These are phyloP conservation scores for Ophiostoma sp. DNA, from an alignment of 2,329 filamentous ascomycete genomes.

Conservation along the genomic window DNA sequence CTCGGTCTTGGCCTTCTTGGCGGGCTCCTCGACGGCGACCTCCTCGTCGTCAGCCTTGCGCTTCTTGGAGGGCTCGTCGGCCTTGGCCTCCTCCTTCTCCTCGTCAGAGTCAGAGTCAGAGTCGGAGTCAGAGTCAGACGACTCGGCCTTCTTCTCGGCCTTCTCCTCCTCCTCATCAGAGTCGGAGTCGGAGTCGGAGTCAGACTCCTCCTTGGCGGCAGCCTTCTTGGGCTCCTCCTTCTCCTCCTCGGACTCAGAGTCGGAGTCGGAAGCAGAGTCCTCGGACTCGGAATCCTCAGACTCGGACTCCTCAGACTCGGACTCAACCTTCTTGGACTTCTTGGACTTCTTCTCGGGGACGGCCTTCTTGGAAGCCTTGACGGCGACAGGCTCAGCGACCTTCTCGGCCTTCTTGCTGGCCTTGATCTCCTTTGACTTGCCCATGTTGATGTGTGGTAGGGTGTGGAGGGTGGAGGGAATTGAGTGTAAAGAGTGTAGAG, in stretches of 20 bases:
- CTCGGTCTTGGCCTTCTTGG: slow-evolving; percentile 50
- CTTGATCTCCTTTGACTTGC: slow-evolving; percentile 59
- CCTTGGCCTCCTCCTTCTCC: slow-evolving; percentile 37
- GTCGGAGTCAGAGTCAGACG: slow-evolving; percentile 32
- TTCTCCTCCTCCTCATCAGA: slow-evolving; percentile 32
- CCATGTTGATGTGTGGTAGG: slow-evolving; percentile 47
- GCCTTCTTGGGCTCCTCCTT: slow-evolving; percentile 37
- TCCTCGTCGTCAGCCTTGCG: slow-evolving; percentile 55
- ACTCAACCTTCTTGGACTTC: slow-evolving; percentile 40
- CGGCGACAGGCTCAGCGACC: slow-evolving; percentile 15
- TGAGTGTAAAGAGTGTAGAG: slow-evolving; percentile 20
- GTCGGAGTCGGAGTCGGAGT: slow-evolving; percentile 30
- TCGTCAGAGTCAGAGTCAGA: slow-evolving; percentile 33
- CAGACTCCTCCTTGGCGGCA: slow-evolving; percentile 32
- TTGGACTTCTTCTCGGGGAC: slow-evolving; percentile 54
- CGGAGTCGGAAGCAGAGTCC: slow-evolving; percentile 29
- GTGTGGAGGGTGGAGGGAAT: slow-evolving; percentile 13
- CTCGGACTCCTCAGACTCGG: slow-evolving; percentile 30
- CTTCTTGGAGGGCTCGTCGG: slow-evolving; percentile 56
- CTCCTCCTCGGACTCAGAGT: slow-evolving; percentile 28
- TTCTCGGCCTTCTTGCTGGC: slow-evolving; percentile 35
- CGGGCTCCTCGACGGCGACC: slow-evolving; percentile 58
- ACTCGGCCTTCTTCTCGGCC: slow-evolving; percentile 31
- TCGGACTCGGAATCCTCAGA: slow-evolving; percentile 23
- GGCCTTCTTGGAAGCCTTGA: slow-evolving; percentile 39